Evolutionary conservation across 2,329 filamentous ascomycete species (phyloP), one percentile per base, ranked within the genome.

Genomic region (Nannizzia gypsea): DNA sequence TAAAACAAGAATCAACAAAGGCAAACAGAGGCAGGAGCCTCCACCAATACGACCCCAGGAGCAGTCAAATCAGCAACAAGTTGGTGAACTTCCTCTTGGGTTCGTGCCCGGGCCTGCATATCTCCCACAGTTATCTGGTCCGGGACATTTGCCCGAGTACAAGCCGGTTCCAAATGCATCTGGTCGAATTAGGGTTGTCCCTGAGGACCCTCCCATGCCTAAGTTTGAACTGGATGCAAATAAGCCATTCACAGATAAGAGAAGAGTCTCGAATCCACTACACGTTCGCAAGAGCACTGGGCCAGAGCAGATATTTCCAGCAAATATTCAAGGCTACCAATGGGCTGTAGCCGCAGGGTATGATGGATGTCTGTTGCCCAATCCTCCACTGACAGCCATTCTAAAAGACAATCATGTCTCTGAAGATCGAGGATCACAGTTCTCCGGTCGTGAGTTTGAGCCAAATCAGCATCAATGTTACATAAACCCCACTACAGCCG

Each of bases 281-380:
- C 55, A 42, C 22, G 34, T 44, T 8, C 17, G 17, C 15, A 58
- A 48, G 56, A 50, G 34, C 20, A 15, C 22, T 28, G 56, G 26
- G n/a, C 34, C 15, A n/a, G 54, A 42, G 24, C 54, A 56, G 15
- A 38, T 58, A 36, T 15, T 22, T 22, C 17, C 56, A 46, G 56
- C 56, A 42, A 38, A 58, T n/a, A 26, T n/a, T 8, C 42, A 28
- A 11, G 56, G 56, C 4, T 22, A 44, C n/a, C 24, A 15, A 20
- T 58, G 56, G 56, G 36, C 36, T 6, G 15, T 44, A 31, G 56
- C 56, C 17, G 34, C n/a, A 11, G 56, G 42, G 11, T 58, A 58
- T 48, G 56, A 58, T 48, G 56, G 56, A 13, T 9, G 3, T 38
- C 20, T 42, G 17, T 36, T 58, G 40, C 42, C 42, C 3, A 42